Evolutionary conservation across 371 early-diverging fungal species (phyloP), one percentile per base, ranked within the genome.

Genomic region (Rhizopus arrhizus): DNA sequence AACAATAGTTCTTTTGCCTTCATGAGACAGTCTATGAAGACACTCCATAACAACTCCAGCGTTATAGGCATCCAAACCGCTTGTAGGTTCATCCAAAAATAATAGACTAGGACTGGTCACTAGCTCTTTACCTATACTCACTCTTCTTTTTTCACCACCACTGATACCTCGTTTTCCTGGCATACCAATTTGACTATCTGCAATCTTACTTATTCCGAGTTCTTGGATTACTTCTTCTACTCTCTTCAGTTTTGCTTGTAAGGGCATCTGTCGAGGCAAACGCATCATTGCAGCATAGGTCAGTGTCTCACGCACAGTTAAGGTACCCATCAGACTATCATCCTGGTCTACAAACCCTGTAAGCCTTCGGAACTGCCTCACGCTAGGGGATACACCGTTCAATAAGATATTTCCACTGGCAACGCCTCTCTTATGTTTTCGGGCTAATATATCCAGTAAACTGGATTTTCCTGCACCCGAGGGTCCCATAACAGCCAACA

Each of bases 331-430:
- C 32, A 95, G 73, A 2, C 88, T 82, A 67, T 96, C 96, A 58
- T 96, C 95, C 67, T 97, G 97, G 67, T 94, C 93, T 0, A 96
- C 95, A 75, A 85, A 95, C n/a, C 95, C 93, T 3, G 81, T 84
- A 49, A 89, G 75, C 33, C 79, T 85, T 50, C 86, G 85, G 64
- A 78, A 87, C 36, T 82, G 81, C 7, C 59, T 69, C 35, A 77
- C 69, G 3, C 75, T 82, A 15, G 89, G 85, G 4, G 79, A 76
- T 41, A 68, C 62, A 3, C 92, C 93, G 64, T 99, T 97, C 15
- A 97, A 83, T 29, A 89, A 78, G 5, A 97, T 90, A n/a, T 88
- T 82, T 0, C 99, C 99, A n/a, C 77, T 75, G 11, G 95, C 86
- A 7, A 76, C 77, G n/a, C 91, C 93, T 4, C 84, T 69, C 62